Evolutionary conservation across 768 basidiomycete genomes (phyloP), one percentile per base, ranked within the genome.

Genomic region (Postia placenta): DNA sequence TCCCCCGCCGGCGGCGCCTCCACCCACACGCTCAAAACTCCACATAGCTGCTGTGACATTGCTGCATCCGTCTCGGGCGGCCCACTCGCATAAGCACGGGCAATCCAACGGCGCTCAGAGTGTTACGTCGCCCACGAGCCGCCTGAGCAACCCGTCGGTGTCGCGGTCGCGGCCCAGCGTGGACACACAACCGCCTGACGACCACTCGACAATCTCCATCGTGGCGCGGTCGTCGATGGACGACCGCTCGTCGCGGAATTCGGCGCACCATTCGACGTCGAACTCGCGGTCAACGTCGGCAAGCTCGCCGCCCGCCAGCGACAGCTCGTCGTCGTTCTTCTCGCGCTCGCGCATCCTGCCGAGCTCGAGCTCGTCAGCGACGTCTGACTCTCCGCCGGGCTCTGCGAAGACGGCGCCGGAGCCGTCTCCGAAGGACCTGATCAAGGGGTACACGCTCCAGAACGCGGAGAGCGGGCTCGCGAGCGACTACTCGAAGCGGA

Each of bases 401-500:
- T 48, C 17, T 42, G 41, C 40, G 48, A 48, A 52, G 41, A 27
- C 48, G 19, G 17, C 42, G 33, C 26, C 48, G 17, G 56, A 56
- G 20, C 79, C 76, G 7, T 68, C 75, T 26, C 57, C 67, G 23
- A 64, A 67, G 15, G 76, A 85, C 58, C 62, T 93, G 43, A 63
- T 94, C 45, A 76, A 74, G 42, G 68, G 74, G 45, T 97, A 96
- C 62, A 82, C 88, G 19, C 71, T 97, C 65, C 92, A 95, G 64
- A 67, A 87, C 56, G 92, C 92, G 5, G 94, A 97, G 73, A 92
- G 90, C 52, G 96, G 96, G 19, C 65, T 99, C 30, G 96, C 92
- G 26, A 92, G 89, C 51, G 96, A 99, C 65, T 99, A 99, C 67
- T 30, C 81, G 55, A 98, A 98, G 75, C 74, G 93, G 54, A 86